Base-by-base conservation (phyloP, 805 yeast species). In the Maudiozyma barnettii region DNA sequence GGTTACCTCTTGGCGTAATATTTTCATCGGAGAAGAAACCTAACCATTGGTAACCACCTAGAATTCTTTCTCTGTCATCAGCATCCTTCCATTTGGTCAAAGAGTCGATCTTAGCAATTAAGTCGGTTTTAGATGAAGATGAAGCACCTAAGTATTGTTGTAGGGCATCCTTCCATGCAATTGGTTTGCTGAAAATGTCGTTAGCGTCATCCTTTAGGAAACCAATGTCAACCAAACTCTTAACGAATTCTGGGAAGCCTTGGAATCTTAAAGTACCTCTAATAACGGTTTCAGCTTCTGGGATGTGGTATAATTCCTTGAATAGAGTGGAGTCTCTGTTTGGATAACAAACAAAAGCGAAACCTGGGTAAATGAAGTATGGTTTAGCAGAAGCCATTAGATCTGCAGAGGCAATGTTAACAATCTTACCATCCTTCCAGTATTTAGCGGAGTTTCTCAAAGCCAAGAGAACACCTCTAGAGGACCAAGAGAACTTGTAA, bases 401-500 rank as follows among this genome's bases (percentile, higher is more conserved):
- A 57, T 88, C 96, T 69, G 86, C 93, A 44, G 95, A 88, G 49
- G 78, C 74, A 62, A 93, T 82, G 42, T 80, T 77, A 50, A 76
- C 95, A 56, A 87, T 69, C 64, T 87, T 68, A 63, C 96, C 97
- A 63, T 88, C 82, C 70, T 83, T 72, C 79, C 82, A 91, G 75
- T 81, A 91, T 59, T 80, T 81, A 54, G 98, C 99, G 52, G 84
- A 73, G 75, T 93, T 95, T 77, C 96, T 84, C 65, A 93, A 78
- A 18, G 99, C 99, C 61, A 93, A 78, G 64, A 93, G 73, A 39
- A 93, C 98, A 71, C 99, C 99, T 71, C 99, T 82, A 35, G 98
- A 90, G 30, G 97, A 88, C 99, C 99, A 93, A 39, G 98, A 90
- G 73, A 93, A 93, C 76, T 93, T 93, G 81, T 93, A 93, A 58